A percentile compares a stretch with the other conserved stretches of the same genome.
These are phyloP conservation scores for Colletotrichum sp. DNA, from an alignment of 2,329 filamentous ascomycete genomes.

Conservation along the genomic window DNA sequence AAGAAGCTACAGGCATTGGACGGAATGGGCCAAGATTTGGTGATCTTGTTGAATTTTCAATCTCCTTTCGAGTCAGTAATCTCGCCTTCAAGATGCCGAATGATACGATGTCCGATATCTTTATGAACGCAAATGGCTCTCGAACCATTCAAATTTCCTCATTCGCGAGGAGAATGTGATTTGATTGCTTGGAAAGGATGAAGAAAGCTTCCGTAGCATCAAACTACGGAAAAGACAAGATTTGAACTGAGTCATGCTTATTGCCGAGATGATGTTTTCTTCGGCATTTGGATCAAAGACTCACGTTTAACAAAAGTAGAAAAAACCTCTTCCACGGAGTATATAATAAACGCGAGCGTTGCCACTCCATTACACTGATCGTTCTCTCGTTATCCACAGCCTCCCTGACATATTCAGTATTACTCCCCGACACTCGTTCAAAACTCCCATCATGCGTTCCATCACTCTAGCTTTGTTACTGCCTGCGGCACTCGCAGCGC, in stretches of 20 bases:
- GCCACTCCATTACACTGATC: fast-evolving
- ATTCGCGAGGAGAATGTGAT: neutral
- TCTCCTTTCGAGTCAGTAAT: neutral
- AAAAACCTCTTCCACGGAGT: neutral
- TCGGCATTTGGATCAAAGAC: fast-evolving
- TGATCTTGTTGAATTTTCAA: neutral
- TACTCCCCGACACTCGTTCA: neutral
- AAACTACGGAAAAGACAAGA: fast-evolving
- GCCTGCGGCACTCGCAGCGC: fast-evolving
- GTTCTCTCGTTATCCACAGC: neutral
- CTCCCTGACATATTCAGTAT: neutral
- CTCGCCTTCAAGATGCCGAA: neutral
- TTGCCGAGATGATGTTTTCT: neutral
- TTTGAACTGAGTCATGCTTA: neutral
- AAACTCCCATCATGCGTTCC: neutral
- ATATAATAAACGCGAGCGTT: neutral
- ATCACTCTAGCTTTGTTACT: neutral
- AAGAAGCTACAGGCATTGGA: neutral
- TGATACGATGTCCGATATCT: fast-evolving
- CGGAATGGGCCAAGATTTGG: neutral
- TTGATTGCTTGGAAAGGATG: neutral
- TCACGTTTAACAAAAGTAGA: fast-evolving
- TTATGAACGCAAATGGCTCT: neutral
- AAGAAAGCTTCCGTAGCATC: neutral
- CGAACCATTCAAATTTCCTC: neutral